phyloP scores from a whole-genome alignment of 768 basidiomycete species.

The Amanita jacksonii region DNA sequence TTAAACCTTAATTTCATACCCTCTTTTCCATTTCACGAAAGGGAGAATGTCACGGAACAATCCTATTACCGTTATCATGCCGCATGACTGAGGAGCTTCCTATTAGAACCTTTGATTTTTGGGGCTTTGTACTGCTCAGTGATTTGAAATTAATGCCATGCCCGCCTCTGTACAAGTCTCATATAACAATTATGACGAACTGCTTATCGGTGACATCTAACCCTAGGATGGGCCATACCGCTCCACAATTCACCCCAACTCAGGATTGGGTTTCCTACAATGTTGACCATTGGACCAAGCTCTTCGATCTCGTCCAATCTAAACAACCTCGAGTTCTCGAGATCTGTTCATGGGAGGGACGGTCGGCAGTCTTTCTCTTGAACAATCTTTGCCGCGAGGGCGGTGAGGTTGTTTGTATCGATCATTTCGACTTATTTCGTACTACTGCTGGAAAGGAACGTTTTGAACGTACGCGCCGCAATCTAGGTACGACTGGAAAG shows the following conservation, averaged over 20 bases:
- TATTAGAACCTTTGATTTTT: too few species aligned
- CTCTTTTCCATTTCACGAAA: too few species aligned
- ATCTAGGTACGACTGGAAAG: conserved; percentile 35
- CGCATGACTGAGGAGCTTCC: too few species aligned
- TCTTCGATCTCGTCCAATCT: conserved; percentile 29
- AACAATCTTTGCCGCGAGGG: conserved; percentile 32
- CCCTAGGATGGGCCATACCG: neutral
- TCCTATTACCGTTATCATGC: too few species aligned
- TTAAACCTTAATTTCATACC: too few species aligned
- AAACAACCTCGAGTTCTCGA: conserved; percentile 39
- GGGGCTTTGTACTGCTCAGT: too few species aligned
- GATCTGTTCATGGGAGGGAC: conserved; percentile 57
- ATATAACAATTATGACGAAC: too few species aligned
- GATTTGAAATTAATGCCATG: too few species aligned
- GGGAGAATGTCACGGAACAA: too few species aligned
- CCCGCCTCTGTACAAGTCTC: too few species aligned
- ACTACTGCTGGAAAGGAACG: conserved; percentile 40
- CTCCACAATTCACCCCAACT: conserved; percentile 35
- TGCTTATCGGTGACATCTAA: too few species aligned
- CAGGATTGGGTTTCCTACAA: conserved; percentile 52
- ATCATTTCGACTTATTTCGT: conserved; percentile 46
- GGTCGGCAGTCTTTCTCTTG: conserved; percentile 47
- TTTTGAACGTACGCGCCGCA: conserved; percentile 32
- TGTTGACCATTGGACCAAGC: conserved; percentile 29
- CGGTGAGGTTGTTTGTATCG: conserved; percentile 45